A percentile compares a stretch with the other conserved stretches of the same genome.
phyloP scores from a whole-genome alignment of 352 stramenopile species.

The Hyaloperonospora brassicae region DNA sequence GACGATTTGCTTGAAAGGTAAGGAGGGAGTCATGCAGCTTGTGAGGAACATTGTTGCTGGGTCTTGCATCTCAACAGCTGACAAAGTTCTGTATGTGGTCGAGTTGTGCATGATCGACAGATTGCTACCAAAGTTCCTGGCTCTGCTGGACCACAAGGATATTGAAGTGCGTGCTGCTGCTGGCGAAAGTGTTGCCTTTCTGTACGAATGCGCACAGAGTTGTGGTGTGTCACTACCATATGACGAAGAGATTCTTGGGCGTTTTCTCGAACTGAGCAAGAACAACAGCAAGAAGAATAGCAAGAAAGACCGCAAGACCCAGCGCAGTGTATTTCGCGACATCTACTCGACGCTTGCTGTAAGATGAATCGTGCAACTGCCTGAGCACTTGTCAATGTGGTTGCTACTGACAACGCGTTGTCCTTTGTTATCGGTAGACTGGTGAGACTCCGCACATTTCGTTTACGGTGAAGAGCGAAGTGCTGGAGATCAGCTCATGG shows the following conservation, averaged over 20 bases:
- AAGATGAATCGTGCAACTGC: conserved; percentile 8
- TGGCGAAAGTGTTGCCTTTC: conserved; percentile 79
- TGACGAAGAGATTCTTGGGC: conserved; percentile 60
- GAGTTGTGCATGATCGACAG: conserved; percentile 20
- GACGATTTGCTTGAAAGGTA: conserved; percentile 60
- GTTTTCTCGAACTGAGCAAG: conserved; percentile 76
- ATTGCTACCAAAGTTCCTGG: conserved; percentile 58
- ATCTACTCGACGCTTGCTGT: conserved; percentile 73
- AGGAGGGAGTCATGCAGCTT: neutral
- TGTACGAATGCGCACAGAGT: conserved; percentile 62
- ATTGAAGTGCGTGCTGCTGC: conserved; percentile 73
- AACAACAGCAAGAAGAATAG: conserved; percentile 86
- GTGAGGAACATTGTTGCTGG: neutral
- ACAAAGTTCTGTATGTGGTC: conserved; percentile 2
- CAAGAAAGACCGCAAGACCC: conserved; percentile 84
- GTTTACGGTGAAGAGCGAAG: conserved; percentile 68
- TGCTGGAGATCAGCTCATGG: conserved; percentile 71
- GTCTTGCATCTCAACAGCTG: neutral
- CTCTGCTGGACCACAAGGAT: conserved; percentile 68
- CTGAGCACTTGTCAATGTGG: neutral
- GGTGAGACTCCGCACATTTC: conserved; percentile 73
- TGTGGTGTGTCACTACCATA: conserved; percentile 41
- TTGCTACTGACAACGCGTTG: conserved; percentile 3
- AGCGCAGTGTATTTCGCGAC: conserved; percentile 78
- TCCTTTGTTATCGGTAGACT: conserved; percentile 29